These are phyloP conservation scores for Mycena floridula DNA, from an alignment of 768 basidiomycete species.

Conservation along the genomic window DNA sequence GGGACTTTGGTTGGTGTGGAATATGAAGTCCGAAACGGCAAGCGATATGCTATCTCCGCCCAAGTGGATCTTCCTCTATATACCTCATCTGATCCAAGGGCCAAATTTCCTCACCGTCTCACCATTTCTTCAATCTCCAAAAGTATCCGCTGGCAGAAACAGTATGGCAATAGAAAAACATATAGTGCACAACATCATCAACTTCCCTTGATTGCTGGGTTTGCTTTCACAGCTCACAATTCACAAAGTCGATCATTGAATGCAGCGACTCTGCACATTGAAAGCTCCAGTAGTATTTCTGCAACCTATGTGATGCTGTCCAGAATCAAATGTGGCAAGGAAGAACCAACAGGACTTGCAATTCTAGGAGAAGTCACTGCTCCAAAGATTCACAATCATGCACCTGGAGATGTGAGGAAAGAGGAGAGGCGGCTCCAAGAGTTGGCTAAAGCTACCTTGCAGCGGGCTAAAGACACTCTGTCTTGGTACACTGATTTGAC, in stretches of 20 bases:
- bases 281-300: slow-evolving; percentile 7
- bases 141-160: too few species aligned
- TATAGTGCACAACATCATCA: too few species aligned
- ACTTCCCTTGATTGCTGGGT: too few species aligned
- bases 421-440: background rate
- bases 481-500: slow-evolving; percentile 2
- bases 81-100: slow-evolving; percentile 9
- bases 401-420: background rate
- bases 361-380: background rate
- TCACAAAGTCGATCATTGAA: too few species aligned
- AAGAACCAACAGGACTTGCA: background rate
- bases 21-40: slow-evolving; percentile 3
- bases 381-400: background rate
- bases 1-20: slow-evolving; percentile 7
- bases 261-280: slow-evolving; percentile 6
- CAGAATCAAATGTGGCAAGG: slow-evolving; percentile 7
- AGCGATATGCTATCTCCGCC: slow-evolving; percentile 9
- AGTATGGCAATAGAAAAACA: too few species aligned
- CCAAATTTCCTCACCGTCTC: slow-evolving; percentile 10
- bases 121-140: too few species aligned
- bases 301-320: slow-evolving; percentile 12
- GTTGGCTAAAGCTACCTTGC: background rate
- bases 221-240: too few species aligned
- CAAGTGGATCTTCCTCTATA: slow-evolving; percentile 9
- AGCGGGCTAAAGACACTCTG: background rate